Base-by-base conservation (phyloP, 2,329 filamentous ascomycete genomes). In the Aspergillus unguis region DNA sequence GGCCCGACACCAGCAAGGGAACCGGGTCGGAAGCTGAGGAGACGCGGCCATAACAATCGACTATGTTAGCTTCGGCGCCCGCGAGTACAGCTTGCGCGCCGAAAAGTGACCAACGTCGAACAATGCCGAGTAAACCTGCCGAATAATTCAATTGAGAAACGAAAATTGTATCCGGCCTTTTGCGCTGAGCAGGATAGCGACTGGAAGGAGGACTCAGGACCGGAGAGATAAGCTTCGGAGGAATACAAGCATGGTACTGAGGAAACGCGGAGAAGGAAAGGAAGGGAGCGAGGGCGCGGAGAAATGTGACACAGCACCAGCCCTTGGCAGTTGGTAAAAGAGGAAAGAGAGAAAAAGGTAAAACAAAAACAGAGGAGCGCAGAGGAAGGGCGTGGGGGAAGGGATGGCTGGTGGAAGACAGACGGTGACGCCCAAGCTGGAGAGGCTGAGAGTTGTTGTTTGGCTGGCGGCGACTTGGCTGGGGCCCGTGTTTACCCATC, bases 1-100 rank as follows among this genome's bases (percentile, higher is more conserved):
- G 36, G 91, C 91, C 72, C 90, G 84, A 70, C 88, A 92, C 90
- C 90, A 95, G 74, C 90, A 95, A 53, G 91, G 91, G 70, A 95
- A 95, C 65, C 84, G 85, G 65, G 81, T 84, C 9, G 90, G 91
- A 58, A 94, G 75, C 65, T 71, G 65, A 54, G 77, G 75, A 50
- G 68, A 66, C 40, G 73, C 70, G 53, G 75, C 72, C 78, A 81
- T 81, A 38, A 58, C 59, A 58, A 28, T 31, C 33, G 48, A 38
- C 42, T 50, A 32, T 35, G n/a, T 29, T 25, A 25, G 28, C 50
- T 38, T 37, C 46, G 44, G 46, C 46, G 42, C 42, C 45, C 45
- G 38, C 43, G 37, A 48, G 31, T 17, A 17, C 28, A 29, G 29
- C 26, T 29, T 28, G 25, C 9, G 35, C 28, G 44, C 46, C 23